phyloP scores from a whole-genome alignment of 2,329 filamentous ascomycete species.

The Reticulascus tulasneorum region DNA sequence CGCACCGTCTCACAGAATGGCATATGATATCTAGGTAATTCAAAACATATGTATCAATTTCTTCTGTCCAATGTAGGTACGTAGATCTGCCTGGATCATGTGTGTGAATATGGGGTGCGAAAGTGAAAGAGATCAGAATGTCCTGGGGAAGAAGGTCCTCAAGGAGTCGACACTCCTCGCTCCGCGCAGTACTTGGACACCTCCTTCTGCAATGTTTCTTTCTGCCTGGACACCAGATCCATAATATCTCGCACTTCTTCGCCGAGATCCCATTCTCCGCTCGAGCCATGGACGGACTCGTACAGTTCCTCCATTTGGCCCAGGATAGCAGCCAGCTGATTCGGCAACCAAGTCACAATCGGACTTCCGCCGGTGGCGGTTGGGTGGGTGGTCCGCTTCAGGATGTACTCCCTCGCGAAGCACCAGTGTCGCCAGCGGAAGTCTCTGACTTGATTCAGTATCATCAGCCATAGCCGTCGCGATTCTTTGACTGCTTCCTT shows the following conservation, averaged over 20 bases:
- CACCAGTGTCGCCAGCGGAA: conserved; percentile 85
- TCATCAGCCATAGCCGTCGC: conserved; percentile 57
- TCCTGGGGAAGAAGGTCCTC: no score
- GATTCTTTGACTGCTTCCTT: conserved; percentile 48
- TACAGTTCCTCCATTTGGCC: conserved; percentile 63
- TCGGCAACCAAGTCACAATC: conserved; percentile 81
- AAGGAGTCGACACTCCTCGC: conserved; percentile 50
- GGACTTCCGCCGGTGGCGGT: conserved; percentile 78
- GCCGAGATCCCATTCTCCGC: conserved; percentile 38
- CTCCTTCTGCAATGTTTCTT: conserved; percentile 65
- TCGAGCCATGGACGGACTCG: conserved; percentile 37
- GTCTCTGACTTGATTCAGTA: conserved; percentile 72
- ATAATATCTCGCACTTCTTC: conserved; percentile 56
- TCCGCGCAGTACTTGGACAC: conserved; percentile 71
- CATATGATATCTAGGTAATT: no score
- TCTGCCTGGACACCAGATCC: conserved; percentile 61
- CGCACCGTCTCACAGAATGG: no score
- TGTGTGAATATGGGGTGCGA: no score
- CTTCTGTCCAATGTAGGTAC: no score
- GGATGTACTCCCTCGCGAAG: conserved; percentile 79
- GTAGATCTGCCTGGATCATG: no score
- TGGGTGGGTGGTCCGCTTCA: conserved; percentile 72
- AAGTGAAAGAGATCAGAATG: no score
- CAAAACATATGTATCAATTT: no score
- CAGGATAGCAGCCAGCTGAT: conserved; percentile 73